Evolutionary conservation across 2,329 filamentous ascomycete species (phyloP).

Genomic region (Botrytis porri): DNA sequence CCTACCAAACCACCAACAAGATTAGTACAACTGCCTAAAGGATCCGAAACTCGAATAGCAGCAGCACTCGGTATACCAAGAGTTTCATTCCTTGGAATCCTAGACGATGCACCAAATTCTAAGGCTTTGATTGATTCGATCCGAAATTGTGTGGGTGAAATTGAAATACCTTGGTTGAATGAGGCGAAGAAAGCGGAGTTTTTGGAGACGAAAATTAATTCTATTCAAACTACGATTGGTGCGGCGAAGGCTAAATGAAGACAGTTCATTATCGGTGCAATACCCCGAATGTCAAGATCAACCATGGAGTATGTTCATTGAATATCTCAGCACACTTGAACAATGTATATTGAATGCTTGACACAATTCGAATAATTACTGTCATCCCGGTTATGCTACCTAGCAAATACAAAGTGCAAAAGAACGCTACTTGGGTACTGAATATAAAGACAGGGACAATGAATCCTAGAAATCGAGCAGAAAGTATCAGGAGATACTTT

Average conservation of each 20-base stretch:
- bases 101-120: conserved; percentile 54
- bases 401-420: neutral
- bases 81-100: conserved; percentile 62
- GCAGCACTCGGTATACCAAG: conserved; percentile 58
- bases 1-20: conserved; percentile 46
- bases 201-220: conserved; percentile 48
- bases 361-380: neutral
- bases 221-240: conserved; percentile 40
- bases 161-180: conserved; percentile 56
- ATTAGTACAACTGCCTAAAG: conserved; percentile 61
- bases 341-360: neutral
- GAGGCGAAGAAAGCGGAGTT: conserved; percentile 43
- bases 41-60: conserved; percentile 56
- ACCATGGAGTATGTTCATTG: neutral
- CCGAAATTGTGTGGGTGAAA: conserved; percentile 48
- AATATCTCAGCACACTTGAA: neutral
- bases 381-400: neutral
- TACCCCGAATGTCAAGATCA: neutral
- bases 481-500: neutral
- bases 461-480: neutral
- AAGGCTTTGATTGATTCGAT: conserved; percentile 57
- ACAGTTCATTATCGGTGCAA: too few species aligned
- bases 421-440: neutral
- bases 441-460: neutral
- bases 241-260: neutral